phyloP scores from a whole-genome alignment of 768 basidiomycete species.

The Mycena sanguinolenta region DNA sequence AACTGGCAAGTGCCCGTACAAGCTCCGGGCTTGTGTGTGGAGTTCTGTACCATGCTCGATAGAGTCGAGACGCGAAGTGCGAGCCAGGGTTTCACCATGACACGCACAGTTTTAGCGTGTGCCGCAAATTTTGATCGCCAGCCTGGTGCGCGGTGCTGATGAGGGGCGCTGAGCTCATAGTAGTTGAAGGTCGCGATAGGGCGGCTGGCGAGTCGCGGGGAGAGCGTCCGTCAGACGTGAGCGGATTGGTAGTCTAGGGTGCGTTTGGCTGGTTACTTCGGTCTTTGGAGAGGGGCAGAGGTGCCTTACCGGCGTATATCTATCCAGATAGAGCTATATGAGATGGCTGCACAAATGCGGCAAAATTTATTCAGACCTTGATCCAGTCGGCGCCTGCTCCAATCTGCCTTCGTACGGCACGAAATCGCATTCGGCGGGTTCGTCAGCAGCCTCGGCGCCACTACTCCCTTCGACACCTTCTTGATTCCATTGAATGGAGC shows the following conservation, averaged over 20 bases:
- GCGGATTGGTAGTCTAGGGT: constrained; percentile 66
- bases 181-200: constrained; percentile 60
- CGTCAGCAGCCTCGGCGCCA: constrained; percentile 73
- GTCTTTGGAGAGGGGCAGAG: not conserved
- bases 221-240: constrained; percentile 59
- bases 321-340: constrained; percentile 34
- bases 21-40: constrained; percentile 40
- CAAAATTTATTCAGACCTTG: constrained; percentile 51
- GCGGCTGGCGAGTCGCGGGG: constrained; percentile 47
- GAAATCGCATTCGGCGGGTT: constrained; percentile 65
- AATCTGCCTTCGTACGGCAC: constrained; percentile 70
- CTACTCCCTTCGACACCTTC: constrained; percentile 70
- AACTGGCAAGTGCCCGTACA: constrained; percentile 44
- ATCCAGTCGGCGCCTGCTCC: constrained; percentile 79
- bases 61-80: constrained; percentile 61
- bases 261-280: constrained; percentile 21
- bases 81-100: constrained; percentile 51
- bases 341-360: constrained; percentile 9
- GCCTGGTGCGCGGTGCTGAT: constrained; percentile 64
- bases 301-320: constrained; percentile 60
- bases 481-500: constrained; percentile 55
- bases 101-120: constrained; percentile 57
- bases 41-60: constrained; percentile 68
- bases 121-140: constrained; percentile 72
- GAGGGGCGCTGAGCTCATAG: constrained; percentile 62